Percentiles rank a stretch among this genome's conserved stretches.
Conservation (phyloP, 1,139 yeast genomes). For the Nakaseomyces kungkrabaensis region DNA sequence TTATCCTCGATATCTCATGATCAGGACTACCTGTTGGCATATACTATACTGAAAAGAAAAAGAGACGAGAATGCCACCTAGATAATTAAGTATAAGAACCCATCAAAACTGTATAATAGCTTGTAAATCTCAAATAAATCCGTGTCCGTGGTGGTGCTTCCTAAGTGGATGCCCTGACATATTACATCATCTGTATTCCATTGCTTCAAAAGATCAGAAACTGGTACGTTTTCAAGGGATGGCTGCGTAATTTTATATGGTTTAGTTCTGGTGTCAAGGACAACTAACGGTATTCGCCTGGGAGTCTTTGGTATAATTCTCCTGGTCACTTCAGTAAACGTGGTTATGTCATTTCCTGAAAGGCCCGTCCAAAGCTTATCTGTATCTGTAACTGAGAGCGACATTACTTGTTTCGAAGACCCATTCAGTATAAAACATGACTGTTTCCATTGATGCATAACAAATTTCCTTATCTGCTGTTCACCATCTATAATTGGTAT, state of each 20-base stretch:
- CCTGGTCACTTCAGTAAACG: conserved; percentile 32
- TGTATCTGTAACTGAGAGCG: conserved; percentile 53
- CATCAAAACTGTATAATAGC: conserved; percentile 56
- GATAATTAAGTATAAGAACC: conserved; percentile 51
- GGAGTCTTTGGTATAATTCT: conserved; percentile 32
- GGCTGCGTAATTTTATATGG: background rate
- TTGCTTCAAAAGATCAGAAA: conserved; percentile 24
- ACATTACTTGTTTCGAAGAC: conserved; percentile 65
- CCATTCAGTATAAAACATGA: conserved; percentile 66
- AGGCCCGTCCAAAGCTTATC: conserved; percentile 48
- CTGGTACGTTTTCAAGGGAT: background rate
- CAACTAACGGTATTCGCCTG: conserved; percentile 46
- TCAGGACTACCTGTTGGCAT: conserved; percentile 19
- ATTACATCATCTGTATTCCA: conserved; percentile 34
- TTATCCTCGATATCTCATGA: conserved; percentile 27
- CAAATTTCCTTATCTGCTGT: conserved; percentile 38
- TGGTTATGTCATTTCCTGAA: conserved; percentile 22
- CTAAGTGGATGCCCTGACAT: conserved; percentile 56
- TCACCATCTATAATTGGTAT: conserved; percentile 35
- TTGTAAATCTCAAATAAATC: conserved; percentile 46
- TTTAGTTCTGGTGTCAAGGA: conserved; percentile 31
- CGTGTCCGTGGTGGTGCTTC: conserved; percentile 22
- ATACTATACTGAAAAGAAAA: background rate
- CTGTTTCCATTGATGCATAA: conserved; percentile 75
- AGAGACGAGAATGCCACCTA: background rate